Evolutionary conservation across 1,284 basidiomycete genomes (phyloP), one percentile per base, ranked within the genome.

Genomic region (Schizophyllum amplum): DNA sequence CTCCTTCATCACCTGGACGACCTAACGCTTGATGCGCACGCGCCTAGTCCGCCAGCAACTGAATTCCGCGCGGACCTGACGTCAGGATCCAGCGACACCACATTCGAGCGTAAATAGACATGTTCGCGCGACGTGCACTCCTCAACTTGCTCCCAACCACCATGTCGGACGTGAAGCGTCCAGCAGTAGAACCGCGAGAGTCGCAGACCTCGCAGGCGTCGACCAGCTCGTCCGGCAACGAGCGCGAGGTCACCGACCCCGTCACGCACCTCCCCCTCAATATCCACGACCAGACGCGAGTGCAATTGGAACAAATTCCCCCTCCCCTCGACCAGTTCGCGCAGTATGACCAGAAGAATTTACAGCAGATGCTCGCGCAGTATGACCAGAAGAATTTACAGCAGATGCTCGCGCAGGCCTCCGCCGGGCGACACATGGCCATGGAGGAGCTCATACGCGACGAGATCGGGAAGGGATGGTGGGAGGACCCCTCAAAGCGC

Each of bases 221-320:
- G 48, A 27, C 22, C 49, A 42, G 25, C 21, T 23, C 49, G 5
- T 24, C 50, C 20, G 25, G 49, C 17, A 63, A 61, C 50, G 61
- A 63, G 51, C 67, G 68, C 22, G 57, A 68, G 55, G 70, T 76
- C 21, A 71, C 69, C 1, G 75, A 75, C 58, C 73, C 73, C 17
- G 65, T 75, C 49, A 76, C 74, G 21, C 72, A 74, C 60, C 64
- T 69, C 2, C 69, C 67, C 13, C 53, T 75, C 5, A 62, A 62
- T 7, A 67, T 75, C 17, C 71, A 73, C 55, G 71, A 76, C 63
- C 60, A 65, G 24, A 68, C 67, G 54, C 55, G 64, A 4, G 60
- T 68, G 25, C 72, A 75, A 55, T 69, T 75, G n/a, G 67, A 72
- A 53, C 62, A 63, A 52, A 67, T 74, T 22, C 66, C 68, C 24